These are phyloP conservation scores for Epichloe elymi DNA, from an alignment of 2,329 filamentous ascomycete species.

Conservation along the genomic window DNA sequence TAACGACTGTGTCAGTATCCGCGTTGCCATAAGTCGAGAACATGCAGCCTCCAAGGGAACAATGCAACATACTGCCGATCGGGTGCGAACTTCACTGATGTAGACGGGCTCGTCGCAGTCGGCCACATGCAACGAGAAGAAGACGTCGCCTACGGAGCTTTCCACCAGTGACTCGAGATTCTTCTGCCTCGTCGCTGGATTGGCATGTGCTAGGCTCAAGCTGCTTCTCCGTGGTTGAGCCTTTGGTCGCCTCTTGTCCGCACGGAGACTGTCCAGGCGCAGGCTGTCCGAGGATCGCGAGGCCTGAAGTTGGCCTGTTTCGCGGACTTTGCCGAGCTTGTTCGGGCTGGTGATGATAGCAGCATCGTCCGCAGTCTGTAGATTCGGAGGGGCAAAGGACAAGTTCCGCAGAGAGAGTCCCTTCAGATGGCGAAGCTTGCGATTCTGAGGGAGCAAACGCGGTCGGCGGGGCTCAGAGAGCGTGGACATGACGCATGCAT, in stretches of 20 bases:
- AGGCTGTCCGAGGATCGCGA: conserved; percentile 30
- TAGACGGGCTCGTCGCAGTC: conserved; percentile 64
- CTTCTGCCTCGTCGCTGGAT: conserved; percentile 48
- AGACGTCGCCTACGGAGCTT: conserved; percentile 67
- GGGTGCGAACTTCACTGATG: conserved; percentile 68
- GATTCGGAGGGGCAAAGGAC: conserved; percentile 45
- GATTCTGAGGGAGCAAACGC: conserved; percentile 57
- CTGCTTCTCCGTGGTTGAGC: conserved; percentile 31
- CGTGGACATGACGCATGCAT: conserved; percentile 19
- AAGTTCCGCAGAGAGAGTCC: conserved; percentile 82
- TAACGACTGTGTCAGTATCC: conserved; percentile 11
- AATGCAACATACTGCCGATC: conserved; percentile 45
- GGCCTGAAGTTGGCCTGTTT: conserved; percentile 36
- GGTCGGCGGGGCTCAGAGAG: conserved; percentile 30
- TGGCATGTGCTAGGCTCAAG: conserved; percentile 33
- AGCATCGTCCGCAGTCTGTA: conserved; percentile 67
- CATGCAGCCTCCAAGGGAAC: not conserved
- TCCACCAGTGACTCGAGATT: conserved; percentile 62
- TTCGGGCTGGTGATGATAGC: conserved; percentile 56
- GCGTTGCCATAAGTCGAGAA: not conserved
- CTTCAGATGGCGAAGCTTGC: conserved; percentile 75
- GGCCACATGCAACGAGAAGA: conserved; percentile 70
- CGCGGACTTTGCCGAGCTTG: conserved; percentile 44
- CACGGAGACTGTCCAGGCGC: conserved; percentile 5
- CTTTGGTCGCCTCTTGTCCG: conserved; percentile 6